A percentile compares a stretch with the other conserved stretches of the same genome.
Conservation (phyloP, 2,329 filamentous ascomycete species). For the Fusarium citri region DNA sequence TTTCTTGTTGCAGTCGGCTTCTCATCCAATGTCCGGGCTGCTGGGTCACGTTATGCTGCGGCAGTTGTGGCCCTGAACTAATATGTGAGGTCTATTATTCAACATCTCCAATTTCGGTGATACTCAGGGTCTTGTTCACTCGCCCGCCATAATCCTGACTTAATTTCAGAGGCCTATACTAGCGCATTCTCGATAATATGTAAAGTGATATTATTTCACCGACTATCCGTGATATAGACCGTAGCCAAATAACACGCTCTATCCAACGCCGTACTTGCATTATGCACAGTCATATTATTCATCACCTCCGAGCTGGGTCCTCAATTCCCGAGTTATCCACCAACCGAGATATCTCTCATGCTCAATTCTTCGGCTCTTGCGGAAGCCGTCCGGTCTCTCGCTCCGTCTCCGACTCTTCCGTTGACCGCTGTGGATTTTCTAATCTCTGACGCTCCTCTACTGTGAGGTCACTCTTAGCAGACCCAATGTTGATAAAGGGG, state of each 20-base stretch:
- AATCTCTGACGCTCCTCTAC: constrained; percentile 42
- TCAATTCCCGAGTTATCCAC: neutral
- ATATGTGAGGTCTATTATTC: neutral
- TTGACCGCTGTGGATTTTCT: constrained; percentile 22
- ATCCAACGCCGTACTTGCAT: constrained; percentile 7
- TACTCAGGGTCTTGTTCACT: neutral
- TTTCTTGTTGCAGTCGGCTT: constrained; percentile 19
- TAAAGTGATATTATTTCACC: neutral
- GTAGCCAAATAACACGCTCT: neutral
- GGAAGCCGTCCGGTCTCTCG: constrained; percentile 14
- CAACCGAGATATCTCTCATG: constrained; percentile 15
- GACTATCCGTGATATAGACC: neutral
- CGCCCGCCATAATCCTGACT: neutral
- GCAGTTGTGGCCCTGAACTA: neutral
- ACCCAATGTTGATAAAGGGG: constrained; percentile 42
- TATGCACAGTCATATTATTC: constrained; percentile 5
- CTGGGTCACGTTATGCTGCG: constrained; percentile 12
- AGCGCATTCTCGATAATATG: neutral
- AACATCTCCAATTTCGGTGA: constrained; percentile 4
- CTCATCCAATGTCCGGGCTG: constrained; percentile 6
- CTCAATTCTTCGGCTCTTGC: constrained; percentile 19
- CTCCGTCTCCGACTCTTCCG: constrained; percentile 17
- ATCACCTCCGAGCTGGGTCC: constrained; percentile 8
- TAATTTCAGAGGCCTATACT: neutral
- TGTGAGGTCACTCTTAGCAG: constrained; percentile 46